A percentile compares a stretch with the other conserved stretches of the same genome.
Conservation (phyloP, 352 stramenopile species). For the Globisporangium takayamanum region DNA sequence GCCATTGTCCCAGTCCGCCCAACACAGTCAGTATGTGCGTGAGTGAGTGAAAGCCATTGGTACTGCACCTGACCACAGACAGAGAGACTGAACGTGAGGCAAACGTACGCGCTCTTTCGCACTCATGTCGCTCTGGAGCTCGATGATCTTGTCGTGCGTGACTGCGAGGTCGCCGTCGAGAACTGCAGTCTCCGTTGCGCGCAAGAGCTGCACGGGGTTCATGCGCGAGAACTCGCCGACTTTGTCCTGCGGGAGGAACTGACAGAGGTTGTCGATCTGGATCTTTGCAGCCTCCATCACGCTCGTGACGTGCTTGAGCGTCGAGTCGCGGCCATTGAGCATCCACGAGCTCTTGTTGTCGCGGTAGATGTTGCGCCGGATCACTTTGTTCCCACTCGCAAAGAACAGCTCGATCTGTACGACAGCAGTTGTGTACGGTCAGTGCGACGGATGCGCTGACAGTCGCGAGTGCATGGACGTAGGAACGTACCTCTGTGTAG, state of each 20-base stretch:
- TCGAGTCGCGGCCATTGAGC: constrained; percentile 62
- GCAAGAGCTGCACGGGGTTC: constrained; percentile 69
- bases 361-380: constrained; percentile 90
- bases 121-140: constrained; percentile 66
- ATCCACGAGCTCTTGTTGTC: constrained; percentile 85
- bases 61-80: background rate
- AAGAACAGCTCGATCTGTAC: constrained; percentile 92
- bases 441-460: background rate
- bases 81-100: background rate
- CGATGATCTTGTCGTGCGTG: constrained; percentile 76
- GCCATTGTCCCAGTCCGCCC: background rate
- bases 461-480: background rate
- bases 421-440: background rate
- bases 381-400: constrained; percentile 62
- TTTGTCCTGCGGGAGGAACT: constrained; percentile 98
- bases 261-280: constrained; percentile 97
- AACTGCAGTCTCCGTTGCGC: constrained; percentile 74
- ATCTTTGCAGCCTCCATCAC: constrained; percentile 90
- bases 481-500: constrained; percentile 52
- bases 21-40: background rate
- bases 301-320: constrained; percentile 59
- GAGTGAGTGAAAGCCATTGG: background rate
- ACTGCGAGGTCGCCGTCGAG: constrained; percentile 58
- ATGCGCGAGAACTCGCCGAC: constrained; percentile 89
- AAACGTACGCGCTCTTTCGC: constrained; percentile 54